Percentiles rank a stretch among this genome's conserved stretches.
Evolutionary conservation across 2,329 filamentous ascomycete genomes (phyloP).

Genomic region (Hypoxylon sp.): DNA sequence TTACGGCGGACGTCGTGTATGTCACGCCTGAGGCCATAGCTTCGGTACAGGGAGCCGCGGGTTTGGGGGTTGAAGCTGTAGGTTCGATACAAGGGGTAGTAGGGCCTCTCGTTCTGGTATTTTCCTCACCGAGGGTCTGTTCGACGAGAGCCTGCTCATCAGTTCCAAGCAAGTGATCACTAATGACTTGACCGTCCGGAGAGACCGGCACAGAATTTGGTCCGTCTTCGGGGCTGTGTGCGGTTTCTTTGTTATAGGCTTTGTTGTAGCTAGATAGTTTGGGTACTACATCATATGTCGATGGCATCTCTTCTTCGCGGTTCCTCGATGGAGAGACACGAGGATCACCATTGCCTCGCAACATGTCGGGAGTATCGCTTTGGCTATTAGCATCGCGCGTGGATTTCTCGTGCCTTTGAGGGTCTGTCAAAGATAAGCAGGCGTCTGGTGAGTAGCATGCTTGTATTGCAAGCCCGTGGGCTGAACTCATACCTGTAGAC

Average conservation of each 20-base stretch:
- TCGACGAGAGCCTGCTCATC: neutral
- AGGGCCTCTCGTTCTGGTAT: neutral
- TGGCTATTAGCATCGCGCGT: neutral
- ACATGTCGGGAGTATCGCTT: neutral
- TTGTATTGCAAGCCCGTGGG: conserved; percentile 18
- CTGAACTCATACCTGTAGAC: conserved; percentile 14
- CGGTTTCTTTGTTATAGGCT: neutral
- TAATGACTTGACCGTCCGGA: neutral
- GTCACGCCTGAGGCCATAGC: neutral
- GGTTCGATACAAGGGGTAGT: neutral
- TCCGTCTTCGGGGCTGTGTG: neutral
- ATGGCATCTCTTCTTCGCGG: neutral
- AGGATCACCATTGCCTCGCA: neutral
- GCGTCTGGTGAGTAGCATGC: conserved; percentile 7
- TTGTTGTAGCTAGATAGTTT: neutral
- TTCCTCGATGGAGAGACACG: neutral
- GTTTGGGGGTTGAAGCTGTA: neutral
- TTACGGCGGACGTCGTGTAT: no score
- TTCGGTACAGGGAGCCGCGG: no score
- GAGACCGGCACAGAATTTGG: neutral
- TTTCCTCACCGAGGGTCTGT: neutral
- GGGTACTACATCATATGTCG: neutral
- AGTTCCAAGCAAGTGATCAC: neutral
- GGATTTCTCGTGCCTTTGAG: neutral
- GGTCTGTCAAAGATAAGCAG: neutral